Conservation (phyloP, 2,329 filamentous ascomycete species). For the Basipetospora chlamydospora region DNA sequence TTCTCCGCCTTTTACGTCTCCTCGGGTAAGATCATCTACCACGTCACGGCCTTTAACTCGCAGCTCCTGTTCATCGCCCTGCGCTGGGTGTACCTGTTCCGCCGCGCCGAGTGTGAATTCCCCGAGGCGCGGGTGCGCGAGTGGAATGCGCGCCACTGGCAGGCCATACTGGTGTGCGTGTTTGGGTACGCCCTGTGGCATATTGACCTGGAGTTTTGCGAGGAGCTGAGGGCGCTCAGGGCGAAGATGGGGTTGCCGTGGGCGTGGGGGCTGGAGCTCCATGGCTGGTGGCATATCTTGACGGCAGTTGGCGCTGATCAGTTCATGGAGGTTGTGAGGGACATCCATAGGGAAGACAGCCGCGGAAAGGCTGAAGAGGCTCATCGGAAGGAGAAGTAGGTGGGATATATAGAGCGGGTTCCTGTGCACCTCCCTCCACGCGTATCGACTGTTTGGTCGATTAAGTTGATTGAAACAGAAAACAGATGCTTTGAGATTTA, state of each 20-base stretch:
- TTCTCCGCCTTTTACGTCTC: constrained; percentile 27
- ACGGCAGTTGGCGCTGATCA: constrained; percentile 38
- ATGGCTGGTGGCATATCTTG: constrained; percentile 51
- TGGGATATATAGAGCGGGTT: no score
- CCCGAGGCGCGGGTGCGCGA: constrained; percentile 12
- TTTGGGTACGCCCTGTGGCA: constrained; percentile 40
- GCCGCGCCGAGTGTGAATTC: constrained; percentile 15
- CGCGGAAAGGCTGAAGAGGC: no score
- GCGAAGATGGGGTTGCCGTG: constrained; percentile 34
- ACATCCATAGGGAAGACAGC: constrained; percentile 12
- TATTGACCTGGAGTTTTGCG: constrained; percentile 39
- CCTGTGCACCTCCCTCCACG: no score
- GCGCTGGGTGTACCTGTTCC: constrained; percentile 21
- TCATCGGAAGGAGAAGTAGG: no score
- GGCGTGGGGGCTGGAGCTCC: constrained; percentile 41
- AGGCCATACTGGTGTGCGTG: constrained; percentile 20
- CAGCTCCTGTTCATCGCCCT: constrained; percentile 18
- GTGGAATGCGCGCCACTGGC: constrained; percentile 15
- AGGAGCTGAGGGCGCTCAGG: constrained; percentile 28
- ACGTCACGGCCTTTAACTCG: constrained; percentile 22
- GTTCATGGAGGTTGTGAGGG: constrained; percentile 20
- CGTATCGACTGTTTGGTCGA: no score
- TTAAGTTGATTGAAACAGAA: no score
- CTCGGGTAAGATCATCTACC: constrained; percentile 27
- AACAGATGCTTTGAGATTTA: no score